Percentiles rank a stretch among this genome's conserved stretches.
These are phyloP conservation scores for Austropuccinia psidii DNA, from an alignment of 1,284 basidiomycete species.

Conservation along the genomic window DNA sequence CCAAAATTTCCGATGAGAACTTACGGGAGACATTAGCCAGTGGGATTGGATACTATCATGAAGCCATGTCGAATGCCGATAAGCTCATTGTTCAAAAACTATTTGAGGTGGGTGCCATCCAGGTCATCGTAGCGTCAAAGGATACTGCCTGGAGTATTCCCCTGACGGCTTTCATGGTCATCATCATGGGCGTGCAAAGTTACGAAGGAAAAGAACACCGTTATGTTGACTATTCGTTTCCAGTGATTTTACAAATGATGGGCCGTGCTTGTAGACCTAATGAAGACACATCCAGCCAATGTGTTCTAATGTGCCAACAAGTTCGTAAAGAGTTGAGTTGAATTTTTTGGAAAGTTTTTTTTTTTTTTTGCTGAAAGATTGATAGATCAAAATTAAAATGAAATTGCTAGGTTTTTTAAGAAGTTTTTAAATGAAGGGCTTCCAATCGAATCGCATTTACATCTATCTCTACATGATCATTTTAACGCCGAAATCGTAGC, in stretches of 20 bases:
- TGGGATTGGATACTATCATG: slow-evolving; percentile 92
- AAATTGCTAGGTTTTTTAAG: slow-evolving; percentile 60
- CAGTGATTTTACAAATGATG: slow-evolving; percentile 98
- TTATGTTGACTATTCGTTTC: slow-evolving; percentile 94
- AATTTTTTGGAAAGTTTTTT: no score
- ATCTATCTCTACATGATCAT: slow-evolving; percentile 77
- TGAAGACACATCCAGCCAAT: slow-evolving; percentile 77
- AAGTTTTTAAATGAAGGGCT: slow-evolving; percentile 95
- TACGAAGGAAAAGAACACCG: slow-evolving; percentile 81
- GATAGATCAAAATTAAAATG: not conserved
- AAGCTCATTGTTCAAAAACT: slow-evolving; percentile 87
- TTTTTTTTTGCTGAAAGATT: no score
- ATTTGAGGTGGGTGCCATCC: slow-evolving; percentile 88
- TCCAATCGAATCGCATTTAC: slow-evolving; percentile 90
- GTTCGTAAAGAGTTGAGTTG: slow-evolving; percentile 57
- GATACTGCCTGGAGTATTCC: slow-evolving; percentile 95
- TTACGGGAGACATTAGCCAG: slow-evolving; percentile 75
- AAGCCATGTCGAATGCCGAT: slow-evolving; percentile 82
- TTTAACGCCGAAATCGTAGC: slow-evolving; percentile 98
- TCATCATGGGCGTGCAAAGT: slow-evolving; percentile 95
- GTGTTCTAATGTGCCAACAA: slow-evolving; percentile 93
- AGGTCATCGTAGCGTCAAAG: slow-evolving; percentile 88
- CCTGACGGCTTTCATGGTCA: slow-evolving; percentile 87
- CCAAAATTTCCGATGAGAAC: slow-evolving; percentile 69
- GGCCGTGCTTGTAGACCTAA: slow-evolving; percentile 82